Conservation (phyloP, 2,329 filamentous ascomycete genomes). For the Fusarium keratoplasticum region DNA sequence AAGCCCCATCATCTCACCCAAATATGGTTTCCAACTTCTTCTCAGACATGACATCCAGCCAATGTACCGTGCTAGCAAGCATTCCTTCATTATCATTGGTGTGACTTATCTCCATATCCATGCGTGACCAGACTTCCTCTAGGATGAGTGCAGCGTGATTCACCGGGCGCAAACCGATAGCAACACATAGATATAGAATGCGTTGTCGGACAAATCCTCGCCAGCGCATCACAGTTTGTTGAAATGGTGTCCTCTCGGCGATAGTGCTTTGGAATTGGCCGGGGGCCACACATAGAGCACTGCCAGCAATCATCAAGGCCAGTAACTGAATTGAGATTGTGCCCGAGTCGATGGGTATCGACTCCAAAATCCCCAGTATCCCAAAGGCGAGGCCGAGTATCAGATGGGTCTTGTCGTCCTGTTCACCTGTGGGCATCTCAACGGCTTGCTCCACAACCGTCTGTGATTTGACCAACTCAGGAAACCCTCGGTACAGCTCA, state of each 20-base stretch:
- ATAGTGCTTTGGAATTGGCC: not conserved
- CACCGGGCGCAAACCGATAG: constrained; percentile 16
- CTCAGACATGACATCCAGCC: constrained; percentile 29
- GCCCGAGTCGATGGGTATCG: constrained; percentile 8
- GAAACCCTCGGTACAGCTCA: constrained; percentile 21
- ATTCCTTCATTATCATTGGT: not conserved
- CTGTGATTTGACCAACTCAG: not conserved
- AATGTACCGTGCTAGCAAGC: not conserved
- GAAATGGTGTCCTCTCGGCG: not conserved
- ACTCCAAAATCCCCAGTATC: constrained; percentile 4
- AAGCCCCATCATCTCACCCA: not conserved
- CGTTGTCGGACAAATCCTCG: constrained; percentile 16
- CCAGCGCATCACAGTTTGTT: not conserved
- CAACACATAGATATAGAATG: not conserved
- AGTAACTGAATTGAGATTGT: constrained; percentile 22
- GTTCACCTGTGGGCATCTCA: not conserved
- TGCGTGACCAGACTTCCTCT: constrained; percentile 26
- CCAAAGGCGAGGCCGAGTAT: not conserved
- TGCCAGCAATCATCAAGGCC: constrained; percentile 17
- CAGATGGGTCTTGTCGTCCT: not conserved
- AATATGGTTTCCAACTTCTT: constrained; percentile 25
- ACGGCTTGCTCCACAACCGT: not conserved
- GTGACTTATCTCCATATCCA: constrained; percentile 3
- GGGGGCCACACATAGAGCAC: not conserved
- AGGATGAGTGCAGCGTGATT: constrained; percentile 4